Evolutionary conservation across 306 rosid species (phyloP), one percentile per base, ranked within the genome.

Genomic region (Cucumis cinereus): DNA sequence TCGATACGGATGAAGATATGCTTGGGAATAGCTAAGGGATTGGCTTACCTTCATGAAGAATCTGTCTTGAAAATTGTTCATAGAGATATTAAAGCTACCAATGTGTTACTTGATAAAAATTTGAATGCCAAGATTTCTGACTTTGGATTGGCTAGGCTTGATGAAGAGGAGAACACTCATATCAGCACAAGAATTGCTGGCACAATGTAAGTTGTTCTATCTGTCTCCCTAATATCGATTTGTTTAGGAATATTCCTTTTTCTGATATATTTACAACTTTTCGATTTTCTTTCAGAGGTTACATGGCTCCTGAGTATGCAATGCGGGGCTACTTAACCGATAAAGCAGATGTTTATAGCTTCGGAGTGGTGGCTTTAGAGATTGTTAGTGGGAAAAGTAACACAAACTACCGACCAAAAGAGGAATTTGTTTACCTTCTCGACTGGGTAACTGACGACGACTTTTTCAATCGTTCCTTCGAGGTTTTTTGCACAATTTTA

Each of bases 291-390:
- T 64, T 40, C 73, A 94, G 97, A 75, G 97, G 98, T 68, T 94
- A 94, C 68, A 94, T 94, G 98, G 97, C 97, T 81, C 97, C 98
- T 2, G 96, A 94, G 72, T 91, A 94, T 14, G 98, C 98, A 20
- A 91, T 89, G 91, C 80, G 97, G 41, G 98, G 97, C 70, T 86
- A 93, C 81, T 85, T 93, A 79, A 93, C 96, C 1, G 96, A 93
- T 73, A 91, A 93, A 22, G 97, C 96, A 56, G 97, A 93, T 74
- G 97, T 91, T 35, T 93, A 93, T 69, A 93, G 97, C 77, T 93
- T 89, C 0, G 97, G 98, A 30, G 73, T 91, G 28, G 97, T 93
- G 19, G 86, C 86, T 28, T 81, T 93, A 28, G 98, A 93, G 80
- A 89, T 93, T 70, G 93, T 91, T 8, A 89, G 92, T 49, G 98